Evolutionary conservation across 2,329 filamentous ascomycete species (phyloP).

Genomic region (Coccinonectria pachysandricola): DNA sequence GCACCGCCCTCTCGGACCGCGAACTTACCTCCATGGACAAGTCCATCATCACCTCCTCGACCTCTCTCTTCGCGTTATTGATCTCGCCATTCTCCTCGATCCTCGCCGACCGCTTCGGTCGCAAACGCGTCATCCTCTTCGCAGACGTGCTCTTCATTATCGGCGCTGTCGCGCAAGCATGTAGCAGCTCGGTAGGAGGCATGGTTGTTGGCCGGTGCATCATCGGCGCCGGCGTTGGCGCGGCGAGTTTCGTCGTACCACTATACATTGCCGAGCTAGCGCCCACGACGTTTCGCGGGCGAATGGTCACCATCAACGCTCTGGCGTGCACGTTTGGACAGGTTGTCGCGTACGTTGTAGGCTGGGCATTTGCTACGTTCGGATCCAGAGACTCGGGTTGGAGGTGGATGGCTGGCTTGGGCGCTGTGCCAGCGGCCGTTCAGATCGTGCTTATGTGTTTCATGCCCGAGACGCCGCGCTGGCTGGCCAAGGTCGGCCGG

Average conservation of each 20-base stretch:
- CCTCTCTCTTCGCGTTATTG: slow-evolving; percentile 54
- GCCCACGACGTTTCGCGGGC: slow-evolving; percentile 64
- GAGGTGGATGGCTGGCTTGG: slow-evolving; percentile 87
- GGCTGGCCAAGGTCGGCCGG: slow-evolving; percentile 63
- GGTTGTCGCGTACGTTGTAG: slow-evolving; percentile 76
- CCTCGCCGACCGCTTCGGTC: slow-evolving; percentile 52
- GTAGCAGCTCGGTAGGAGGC: slow-evolving; percentile 41
- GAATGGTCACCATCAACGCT: slow-evolving; percentile 71
- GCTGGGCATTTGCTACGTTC: slow-evolving; percentile 60
- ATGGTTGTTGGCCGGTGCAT: slow-evolving; percentile 62
- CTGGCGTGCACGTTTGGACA: slow-evolving; percentile 83
- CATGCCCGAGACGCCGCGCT: slow-evolving; percentile 84
- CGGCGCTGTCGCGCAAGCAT: slow-evolving; percentile 57
- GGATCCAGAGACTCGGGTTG: slow-evolving; percentile 51
- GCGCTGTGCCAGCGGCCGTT: slow-evolving; percentile 62
- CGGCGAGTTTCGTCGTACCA: slow-evolving; percentile 72
- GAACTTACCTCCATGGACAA: slow-evolving; percentile 54
- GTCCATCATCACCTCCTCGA: slow-evolving; percentile 60
- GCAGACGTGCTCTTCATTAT: slow-evolving; percentile 58
- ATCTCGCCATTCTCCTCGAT: slow-evolving; percentile 54
- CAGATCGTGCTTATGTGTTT: slow-evolving; percentile 59
- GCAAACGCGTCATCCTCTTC: slow-evolving; percentile 51
- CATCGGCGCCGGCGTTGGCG: slow-evolving; percentile 63
- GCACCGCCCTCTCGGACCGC: slow-evolving; percentile 45
- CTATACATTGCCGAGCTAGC: slow-evolving; percentile 83